Conservation (phyloP, 495 filamentous ascomycete genomes). For the Pyronema omphalodes region DNA sequence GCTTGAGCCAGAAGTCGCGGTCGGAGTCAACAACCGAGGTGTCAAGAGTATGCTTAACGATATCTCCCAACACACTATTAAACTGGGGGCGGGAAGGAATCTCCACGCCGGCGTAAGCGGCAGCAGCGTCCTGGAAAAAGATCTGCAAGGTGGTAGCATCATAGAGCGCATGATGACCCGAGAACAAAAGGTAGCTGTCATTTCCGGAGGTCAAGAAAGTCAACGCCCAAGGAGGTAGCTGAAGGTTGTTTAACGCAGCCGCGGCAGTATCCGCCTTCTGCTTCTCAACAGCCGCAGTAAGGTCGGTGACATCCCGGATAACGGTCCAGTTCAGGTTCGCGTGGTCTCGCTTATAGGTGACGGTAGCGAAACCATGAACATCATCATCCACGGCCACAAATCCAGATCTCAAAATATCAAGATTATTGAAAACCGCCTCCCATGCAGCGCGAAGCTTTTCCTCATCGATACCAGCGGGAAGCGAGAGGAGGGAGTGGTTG, state of each 20-base stretch:
- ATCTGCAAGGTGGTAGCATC: slow-evolving; percentile 49
- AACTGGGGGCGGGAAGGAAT: slow-evolving; percentile 22
- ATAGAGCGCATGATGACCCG: slow-evolving; percentile 57
- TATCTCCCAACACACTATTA: slow-evolving; percentile 31
- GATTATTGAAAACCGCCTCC: slow-evolving; percentile 30
- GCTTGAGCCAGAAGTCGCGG: slow-evolving; percentile 42
- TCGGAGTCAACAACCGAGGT: slow-evolving; percentile 17
- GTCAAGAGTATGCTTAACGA: slow-evolving; percentile 27
- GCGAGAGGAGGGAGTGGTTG: slow-evolving; percentile 36
- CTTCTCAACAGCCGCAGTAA: slow-evolving; percentile 9
- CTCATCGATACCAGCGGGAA: slow-evolving; percentile 28
- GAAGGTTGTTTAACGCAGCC: slow-evolving; percentile 25
- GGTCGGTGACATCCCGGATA: background rate
- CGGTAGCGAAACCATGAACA: slow-evolving; percentile 44
- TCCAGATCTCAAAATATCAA: slow-evolving; percentile 56
- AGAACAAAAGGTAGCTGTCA: slow-evolving; percentile 30
- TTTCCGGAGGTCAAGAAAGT: slow-evolving; percentile 15
- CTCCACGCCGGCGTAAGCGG: slow-evolving; percentile 23
- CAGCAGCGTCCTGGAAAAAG: slow-evolving; percentile 27
- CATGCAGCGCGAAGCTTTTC: slow-evolving; percentile 36
- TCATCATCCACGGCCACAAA: slow-evolving; percentile 43
- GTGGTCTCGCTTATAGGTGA: slow-evolving; percentile 30
- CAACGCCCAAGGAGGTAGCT: slow-evolving; percentile 34
- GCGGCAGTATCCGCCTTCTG: background rate
- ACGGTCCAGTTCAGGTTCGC: slow-evolving; percentile 29